Percentiles rank a stretch among this genome's conserved stretches.
These are phyloP conservation scores for Neurospora sp. DNA, from an alignment of 495 filamentous ascomycete species.

Conservation along the genomic window DNA sequence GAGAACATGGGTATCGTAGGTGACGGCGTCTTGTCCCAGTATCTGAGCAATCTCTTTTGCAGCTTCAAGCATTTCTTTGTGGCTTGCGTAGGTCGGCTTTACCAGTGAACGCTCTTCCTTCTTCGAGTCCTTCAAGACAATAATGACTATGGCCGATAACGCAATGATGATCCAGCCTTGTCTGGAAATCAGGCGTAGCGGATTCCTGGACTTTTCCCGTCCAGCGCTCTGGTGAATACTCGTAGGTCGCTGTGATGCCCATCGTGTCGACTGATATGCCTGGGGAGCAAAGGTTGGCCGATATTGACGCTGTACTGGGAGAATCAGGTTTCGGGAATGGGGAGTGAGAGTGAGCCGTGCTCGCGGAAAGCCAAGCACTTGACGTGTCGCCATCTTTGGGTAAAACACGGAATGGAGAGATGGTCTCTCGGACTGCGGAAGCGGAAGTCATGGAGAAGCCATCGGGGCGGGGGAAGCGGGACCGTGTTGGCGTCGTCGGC, in stretches of 20 bases:
- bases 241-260: not conserved
- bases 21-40: conserved; percentile 53
- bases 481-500: not conserved
- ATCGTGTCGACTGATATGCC: not conserved
- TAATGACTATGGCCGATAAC: not conserved
- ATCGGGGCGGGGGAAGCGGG: not conserved
- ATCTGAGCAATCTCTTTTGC: conserved; percentile 46
- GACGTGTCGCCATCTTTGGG: not conserved
- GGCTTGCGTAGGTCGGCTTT: conserved; percentile 10
- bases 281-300: not conserved
- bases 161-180: not conserved
- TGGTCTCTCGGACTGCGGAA: not conserved
- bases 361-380: not conserved
- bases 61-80: conserved; percentile 34
- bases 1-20: conserved; percentile 70
- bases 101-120: not conserved
- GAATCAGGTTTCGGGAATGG: not conserved
- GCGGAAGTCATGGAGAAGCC: not conserved
- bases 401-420: not conserved
- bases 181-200: not conserved
- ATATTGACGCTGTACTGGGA: not conserved
- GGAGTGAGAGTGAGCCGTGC: not conserved
- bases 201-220: not conserved
- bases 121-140: not conserved
- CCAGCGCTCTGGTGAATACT: not conserved